Conservation (phyloP, 768 basidiomycete species). For the Podaxis sp. region DNA sequence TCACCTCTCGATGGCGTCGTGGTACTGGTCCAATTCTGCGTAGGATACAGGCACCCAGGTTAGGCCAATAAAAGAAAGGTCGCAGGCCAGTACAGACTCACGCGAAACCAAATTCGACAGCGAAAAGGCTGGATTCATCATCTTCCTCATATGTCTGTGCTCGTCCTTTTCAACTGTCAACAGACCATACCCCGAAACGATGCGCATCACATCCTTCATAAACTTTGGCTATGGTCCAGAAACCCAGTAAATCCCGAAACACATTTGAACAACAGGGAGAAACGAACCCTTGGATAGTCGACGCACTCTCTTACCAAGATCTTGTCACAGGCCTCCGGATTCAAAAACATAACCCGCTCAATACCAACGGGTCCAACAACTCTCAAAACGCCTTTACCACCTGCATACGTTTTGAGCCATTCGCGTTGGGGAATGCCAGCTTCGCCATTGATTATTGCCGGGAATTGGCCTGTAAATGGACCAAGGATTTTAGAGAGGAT, state of each 20-base stretch:
- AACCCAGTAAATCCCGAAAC: background rate
- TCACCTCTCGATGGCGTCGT: constrained; percentile 44
- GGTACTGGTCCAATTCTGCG: constrained; percentile 49
- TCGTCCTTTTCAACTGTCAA: constrained; percentile 41
- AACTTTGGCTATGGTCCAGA: constrained; percentile 32
- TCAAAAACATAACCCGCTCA: constrained; percentile 38
- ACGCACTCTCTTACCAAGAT: constrained; percentile 38
- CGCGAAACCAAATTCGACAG: constrained; percentile 26
- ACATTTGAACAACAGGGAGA: background rate
- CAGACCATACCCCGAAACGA: constrained; percentile 38
- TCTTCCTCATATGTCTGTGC: constrained; percentile 42
- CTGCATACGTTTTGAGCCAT: constrained; percentile 40
- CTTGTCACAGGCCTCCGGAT: constrained; percentile 39
- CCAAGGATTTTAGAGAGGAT: background rate
- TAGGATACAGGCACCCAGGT: background rate
- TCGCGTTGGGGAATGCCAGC: constrained; percentile 39
- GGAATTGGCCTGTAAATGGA: constrained; percentile 32
- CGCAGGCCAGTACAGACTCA: background rate
- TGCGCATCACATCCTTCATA: constrained; percentile 34
- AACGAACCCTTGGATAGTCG: constrained; percentile 37
- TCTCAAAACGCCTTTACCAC: constrained; percentile 29
- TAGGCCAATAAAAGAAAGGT: background rate
- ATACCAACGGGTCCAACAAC: constrained; percentile 39
- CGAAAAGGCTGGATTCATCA: constrained; percentile 46
- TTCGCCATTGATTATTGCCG: constrained; percentile 35